These are phyloP conservation scores for Tetracladium maxilliforme DNA, from an alignment of 2,329 filamentous ascomycete genomes.

Conservation along the genomic window DNA sequence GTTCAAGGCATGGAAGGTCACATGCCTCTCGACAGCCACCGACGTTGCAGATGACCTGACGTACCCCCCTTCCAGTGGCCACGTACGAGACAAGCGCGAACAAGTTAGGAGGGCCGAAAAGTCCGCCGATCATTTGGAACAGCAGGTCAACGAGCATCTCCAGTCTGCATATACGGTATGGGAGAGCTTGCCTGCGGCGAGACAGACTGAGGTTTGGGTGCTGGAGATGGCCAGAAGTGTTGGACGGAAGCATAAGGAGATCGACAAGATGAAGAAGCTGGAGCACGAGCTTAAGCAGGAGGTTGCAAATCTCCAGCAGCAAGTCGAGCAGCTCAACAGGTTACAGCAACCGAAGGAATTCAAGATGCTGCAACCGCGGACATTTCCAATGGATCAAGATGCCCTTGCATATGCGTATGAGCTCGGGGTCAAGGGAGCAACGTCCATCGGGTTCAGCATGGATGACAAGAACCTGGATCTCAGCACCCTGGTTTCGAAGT, in stretches of 20 bases:
- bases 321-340: slow-evolving; percentile 43
- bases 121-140: too few relatives aligned
- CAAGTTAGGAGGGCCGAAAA: slow-evolving; percentile 31
- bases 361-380: slow-evolving; percentile 33
- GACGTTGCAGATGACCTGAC: slow-evolving; percentile 33
- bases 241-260: slow-evolving; percentile 39
- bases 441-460: slow-evolving; percentile 29
- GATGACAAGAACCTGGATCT: slow-evolving; percentile 38
- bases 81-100: slow-evolving; percentile 28
- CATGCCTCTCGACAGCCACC: slow-evolving; percentile 33
- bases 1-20: slow-evolving; percentile 49
- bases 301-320: slow-evolving; percentile 36
- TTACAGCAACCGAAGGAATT: slow-evolving; percentile 46
- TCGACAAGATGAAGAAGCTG: slow-evolving; percentile 33
- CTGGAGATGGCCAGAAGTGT: slow-evolving; percentile 46
- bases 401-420: slow-evolving; percentile 31
- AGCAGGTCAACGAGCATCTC: slow-evolving; percentile 59
- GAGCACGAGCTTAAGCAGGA: slow-evolving; percentile 40
- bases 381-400: slow-evolving; percentile 33
- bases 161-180: slow-evolving; percentile 67
- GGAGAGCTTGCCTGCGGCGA: slow-evolving; percentile 43
- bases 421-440: slow-evolving; percentile 21
- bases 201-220: slow-evolving; percentile 43
- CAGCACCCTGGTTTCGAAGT: slow-evolving; percentile 31
- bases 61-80: too few relatives aligned